Conservation (phyloP, 352 stramenopile genomes). For the Globisporangium mamillatum region DNA sequence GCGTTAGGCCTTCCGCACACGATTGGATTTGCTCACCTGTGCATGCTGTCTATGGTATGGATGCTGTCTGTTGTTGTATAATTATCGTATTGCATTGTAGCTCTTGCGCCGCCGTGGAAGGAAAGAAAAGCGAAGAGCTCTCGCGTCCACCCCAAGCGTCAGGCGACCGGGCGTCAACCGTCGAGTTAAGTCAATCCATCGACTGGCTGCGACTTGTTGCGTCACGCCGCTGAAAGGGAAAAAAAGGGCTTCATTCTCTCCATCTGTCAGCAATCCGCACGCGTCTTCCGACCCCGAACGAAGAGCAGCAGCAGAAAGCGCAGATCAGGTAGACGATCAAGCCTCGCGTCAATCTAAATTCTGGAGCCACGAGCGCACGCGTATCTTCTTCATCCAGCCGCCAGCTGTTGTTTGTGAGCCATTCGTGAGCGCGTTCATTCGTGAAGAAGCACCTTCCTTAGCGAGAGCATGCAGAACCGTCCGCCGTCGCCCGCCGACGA, state of each 20-base stretch:
- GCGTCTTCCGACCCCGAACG: neutral
- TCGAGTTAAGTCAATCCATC: neutral
- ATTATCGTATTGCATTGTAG: neutral
- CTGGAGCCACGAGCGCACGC: neutral
- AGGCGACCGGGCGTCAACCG: neutral
- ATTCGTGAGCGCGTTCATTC: neutral
- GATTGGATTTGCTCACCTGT: slow-evolving; percentile 5
- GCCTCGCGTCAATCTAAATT: neutral
- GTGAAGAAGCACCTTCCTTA: neutral
- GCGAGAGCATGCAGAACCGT: slow-evolving; percentile 1
- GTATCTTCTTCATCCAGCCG: neutral
- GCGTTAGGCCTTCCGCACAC: slow-evolving; percentile 5
- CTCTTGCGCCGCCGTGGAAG: slow-evolving; percentile 2
- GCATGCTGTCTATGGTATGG: neutral
- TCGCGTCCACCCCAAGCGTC: neutral
- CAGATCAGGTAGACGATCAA: neutral
- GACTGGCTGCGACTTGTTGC: neutral
- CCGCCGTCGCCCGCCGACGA: neutral
- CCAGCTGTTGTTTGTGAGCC: neutral
- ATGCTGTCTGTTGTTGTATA: neutral
- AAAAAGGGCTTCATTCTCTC: neutral
- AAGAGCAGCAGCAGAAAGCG: neutral
- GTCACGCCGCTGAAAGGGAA: neutral
- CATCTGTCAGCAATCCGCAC: neutral
- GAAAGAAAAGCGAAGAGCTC: neutral